phyloP scores from a whole-genome alignment of 129 eudicot species.

The Saussurea involucrata region DNA sequence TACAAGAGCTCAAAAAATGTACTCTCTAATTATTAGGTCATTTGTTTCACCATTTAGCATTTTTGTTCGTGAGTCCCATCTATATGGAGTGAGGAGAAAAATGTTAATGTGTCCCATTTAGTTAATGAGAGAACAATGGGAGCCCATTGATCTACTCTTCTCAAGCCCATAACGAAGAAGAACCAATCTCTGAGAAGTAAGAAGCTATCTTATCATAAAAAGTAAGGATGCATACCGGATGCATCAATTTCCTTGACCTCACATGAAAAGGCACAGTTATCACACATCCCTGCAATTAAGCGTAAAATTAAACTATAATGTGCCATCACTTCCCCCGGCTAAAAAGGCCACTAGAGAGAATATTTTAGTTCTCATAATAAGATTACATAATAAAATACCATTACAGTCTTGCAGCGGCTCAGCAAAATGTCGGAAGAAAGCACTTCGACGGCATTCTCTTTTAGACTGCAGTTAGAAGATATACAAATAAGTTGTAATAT shows the following conservation, averaged over 20 bases:
- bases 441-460: constrained; percentile 76
- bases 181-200: not conserved
- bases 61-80: too few relatives aligned
- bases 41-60: too few relatives aligned
- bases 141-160: not conserved
- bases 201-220: not conserved
- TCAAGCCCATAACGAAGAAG: not conserved
- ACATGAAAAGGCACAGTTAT: constrained; percentile 59
- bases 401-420: constrained; percentile 94
- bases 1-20: too few relatives aligned
- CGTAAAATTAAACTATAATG: not conserved
- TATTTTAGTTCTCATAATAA: not conserved
- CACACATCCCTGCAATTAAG: constrained; percentile 88
- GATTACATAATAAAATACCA: constrained; percentile 39
- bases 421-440: constrained; percentile 89
- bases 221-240: constrained; percentile 47
- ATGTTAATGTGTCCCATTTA: too few relatives aligned
- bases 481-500: not conserved
- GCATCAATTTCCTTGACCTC: constrained; percentile 82
- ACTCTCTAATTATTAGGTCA: too few relatives aligned
- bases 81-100: too few relatives aligned
- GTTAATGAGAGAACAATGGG: too few relatives aligned
- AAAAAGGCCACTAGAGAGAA: not conserved
- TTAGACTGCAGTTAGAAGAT: constrained; percentile 47
- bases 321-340: not conserved